A percentile compares a stretch with the other conserved stretches of the same genome.
Conservation (phyloP, 306 rosid species). For the Heteromeles arbutifolia region DNA sequence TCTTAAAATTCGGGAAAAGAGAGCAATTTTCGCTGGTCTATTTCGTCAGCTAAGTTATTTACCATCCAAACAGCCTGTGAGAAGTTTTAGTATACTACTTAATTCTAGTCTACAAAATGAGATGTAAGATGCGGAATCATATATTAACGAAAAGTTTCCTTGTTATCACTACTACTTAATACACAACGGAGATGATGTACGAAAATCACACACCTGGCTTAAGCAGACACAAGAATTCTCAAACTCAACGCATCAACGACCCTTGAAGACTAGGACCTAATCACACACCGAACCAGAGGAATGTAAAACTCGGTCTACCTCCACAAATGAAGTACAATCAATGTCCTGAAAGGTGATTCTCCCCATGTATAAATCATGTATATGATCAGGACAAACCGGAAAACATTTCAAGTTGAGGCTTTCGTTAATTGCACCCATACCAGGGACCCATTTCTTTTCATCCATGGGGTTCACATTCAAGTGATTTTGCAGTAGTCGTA, state of each 20-base stretch:
- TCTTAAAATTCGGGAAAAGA: not conserved
- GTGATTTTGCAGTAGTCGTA: conserved; percentile 50
- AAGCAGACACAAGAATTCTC: not conserved
- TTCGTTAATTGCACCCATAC: conserved; percentile 66
- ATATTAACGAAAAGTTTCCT: too few species aligned
- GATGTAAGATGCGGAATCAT: too few species aligned
- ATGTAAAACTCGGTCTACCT: conserved; percentile 31
- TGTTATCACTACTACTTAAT: too few species aligned
- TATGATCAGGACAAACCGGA: conserved; percentile 71
- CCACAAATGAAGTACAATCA: conserved; percentile 49
- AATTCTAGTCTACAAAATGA: too few species aligned
- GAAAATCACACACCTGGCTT: not conserved
- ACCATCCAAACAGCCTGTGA: not conserved
- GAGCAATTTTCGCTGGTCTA: not conserved
- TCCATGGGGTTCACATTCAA: conserved; percentile 45
- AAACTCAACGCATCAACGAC: not conserved
- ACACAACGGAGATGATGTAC: not conserved
- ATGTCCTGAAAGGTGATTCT: conserved; percentile 66
- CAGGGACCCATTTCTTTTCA: conserved; percentile 55
- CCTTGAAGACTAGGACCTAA: not conserved
- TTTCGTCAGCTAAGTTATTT: not conserved
- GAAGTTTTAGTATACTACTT: not conserved
- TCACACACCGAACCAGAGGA: not conserved
- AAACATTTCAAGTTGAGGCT: conserved; percentile 62
- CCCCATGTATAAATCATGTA: conserved; percentile 59